Percentiles rank a stretch among this genome's conserved stretches.
Conservation (phyloP, 2,329 filamentous ascomycete genomes). For the Trichoderma asperellum region DNA sequence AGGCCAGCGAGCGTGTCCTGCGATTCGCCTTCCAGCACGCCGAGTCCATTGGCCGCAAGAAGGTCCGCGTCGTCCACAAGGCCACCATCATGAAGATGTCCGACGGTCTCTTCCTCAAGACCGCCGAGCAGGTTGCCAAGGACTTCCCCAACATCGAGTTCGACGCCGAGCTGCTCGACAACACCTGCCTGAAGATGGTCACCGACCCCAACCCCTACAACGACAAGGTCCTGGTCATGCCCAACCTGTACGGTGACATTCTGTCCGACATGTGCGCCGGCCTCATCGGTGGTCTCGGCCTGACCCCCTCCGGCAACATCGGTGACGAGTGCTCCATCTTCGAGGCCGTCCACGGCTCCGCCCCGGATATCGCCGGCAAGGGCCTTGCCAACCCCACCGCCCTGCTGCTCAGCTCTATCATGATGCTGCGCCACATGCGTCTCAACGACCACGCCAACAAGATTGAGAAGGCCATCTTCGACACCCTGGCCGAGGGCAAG, state of each 20-base stretch:
- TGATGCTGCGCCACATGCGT: constrained; percentile 99
- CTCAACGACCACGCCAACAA: constrained; percentile 79
- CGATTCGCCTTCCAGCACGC: constrained; percentile 99
- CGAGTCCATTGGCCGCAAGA: constrained; percentile 87
- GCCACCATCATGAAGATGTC: constrained; percentile 99
- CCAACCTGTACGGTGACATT: constrained; percentile 99
- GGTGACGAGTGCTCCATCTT: constrained; percentile 99
- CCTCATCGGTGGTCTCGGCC: constrained; percentile 94
- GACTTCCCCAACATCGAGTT: constrained; percentile 97
- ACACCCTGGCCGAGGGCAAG: constrained; percentile 95
- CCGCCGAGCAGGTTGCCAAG: constrained; percentile 83
- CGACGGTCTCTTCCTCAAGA: constrained; percentile 95
- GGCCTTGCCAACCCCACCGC: constrained; percentile 96
- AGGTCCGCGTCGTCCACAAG: constrained; percentile 99
- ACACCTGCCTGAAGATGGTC: constrained; percentile 98
- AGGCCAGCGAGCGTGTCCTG: constrained; percentile 92
- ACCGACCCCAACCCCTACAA: constrained; percentile 96
- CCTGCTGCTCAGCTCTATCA: constrained; percentile 91
- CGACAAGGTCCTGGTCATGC: constrained; percentile 98
- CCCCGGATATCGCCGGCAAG: constrained; percentile 95
- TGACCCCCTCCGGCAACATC: constrained; percentile 98
- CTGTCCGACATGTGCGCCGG: constrained; percentile 99
- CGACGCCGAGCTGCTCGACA: constrained; percentile 96
- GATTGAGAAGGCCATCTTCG: constrained; percentile 95
- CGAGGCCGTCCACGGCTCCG: constrained; percentile 97